Evolutionary conservation across 495 filamentous ascomycete species (phyloP).

Genomic region (Neurospora intermedia): DNA sequence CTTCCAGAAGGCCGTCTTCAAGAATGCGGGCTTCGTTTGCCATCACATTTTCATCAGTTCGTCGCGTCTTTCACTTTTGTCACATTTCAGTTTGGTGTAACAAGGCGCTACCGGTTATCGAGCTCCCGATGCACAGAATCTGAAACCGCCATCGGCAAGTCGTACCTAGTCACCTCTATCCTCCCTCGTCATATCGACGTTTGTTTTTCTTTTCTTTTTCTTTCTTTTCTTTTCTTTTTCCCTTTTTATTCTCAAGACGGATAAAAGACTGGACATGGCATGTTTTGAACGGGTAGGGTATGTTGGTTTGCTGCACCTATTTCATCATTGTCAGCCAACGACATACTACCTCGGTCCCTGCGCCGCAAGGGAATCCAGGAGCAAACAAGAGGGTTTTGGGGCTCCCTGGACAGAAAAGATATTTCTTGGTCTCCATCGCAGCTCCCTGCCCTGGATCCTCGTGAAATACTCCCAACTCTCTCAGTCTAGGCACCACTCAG

Average conservation of each 20-base stretch:
- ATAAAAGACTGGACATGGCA: not conserved
- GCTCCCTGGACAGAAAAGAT: not conserved
- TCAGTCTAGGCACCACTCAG: not conserved
- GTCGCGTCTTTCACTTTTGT: not conserved
- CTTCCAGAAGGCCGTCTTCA: not conserved
- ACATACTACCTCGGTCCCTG: not conserved
- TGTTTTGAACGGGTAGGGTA: not conserved
- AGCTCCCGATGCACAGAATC: not conserved
- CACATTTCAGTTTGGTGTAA: not conserved
- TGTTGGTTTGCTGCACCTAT: not conserved
- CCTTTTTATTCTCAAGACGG: not conserved
- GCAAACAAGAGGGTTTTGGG: not conserved
- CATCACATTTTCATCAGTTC: not conserved
- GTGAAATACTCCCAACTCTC: not conserved
- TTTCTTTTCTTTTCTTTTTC: not conserved
- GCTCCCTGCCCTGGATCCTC: not conserved
- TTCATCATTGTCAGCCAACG: not conserved
- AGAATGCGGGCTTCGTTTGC: not conserved
- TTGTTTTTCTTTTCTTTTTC: not conserved
- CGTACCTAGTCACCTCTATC: not conserved
- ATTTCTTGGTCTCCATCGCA: not conserved
- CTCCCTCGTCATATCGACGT: not conserved
- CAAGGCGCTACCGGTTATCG: not conserved
- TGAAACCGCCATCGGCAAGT: not conserved
- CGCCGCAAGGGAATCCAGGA: not conserved